These are phyloP conservation scores for Trichothecium roseum DNA, from an alignment of 2,329 filamentous ascomycete species.

Conservation along the genomic window DNA sequence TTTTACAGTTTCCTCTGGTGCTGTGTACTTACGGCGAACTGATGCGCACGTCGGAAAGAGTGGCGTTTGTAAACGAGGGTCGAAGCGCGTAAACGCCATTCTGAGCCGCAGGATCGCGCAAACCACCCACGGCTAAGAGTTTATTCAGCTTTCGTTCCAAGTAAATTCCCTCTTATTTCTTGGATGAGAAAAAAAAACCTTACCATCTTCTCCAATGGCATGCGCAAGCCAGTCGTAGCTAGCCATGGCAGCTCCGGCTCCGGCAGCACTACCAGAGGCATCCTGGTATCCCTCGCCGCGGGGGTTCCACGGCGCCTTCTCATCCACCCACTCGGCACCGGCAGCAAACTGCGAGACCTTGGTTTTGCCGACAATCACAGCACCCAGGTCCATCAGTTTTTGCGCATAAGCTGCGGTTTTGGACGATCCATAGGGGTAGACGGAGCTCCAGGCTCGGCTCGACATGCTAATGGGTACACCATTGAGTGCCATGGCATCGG, in stretches of 20 bases:
- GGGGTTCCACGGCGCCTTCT: conserved; percentile 30
- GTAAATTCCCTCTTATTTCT: too few relatives aligned
- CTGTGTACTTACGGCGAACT: conserved; percentile 11
- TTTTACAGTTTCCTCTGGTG: too few relatives aligned
- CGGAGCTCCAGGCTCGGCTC: conserved; percentile 44
- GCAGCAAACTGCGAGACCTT: conserved; percentile 37
- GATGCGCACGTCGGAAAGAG: conserved; percentile 6
- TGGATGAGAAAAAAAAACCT: conserved; percentile 7
- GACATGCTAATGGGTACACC: conserved; percentile 47
- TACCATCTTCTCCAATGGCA: conserved; percentile 25
- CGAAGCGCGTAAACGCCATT: conserved; percentile 20
- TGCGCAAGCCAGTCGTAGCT: conserved; percentile 31
- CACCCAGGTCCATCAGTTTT: conserved; percentile 48
- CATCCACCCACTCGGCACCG: conserved; percentile 30
- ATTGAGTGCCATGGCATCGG: conserved; percentile 21
- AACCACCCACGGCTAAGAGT: conserved; percentile 13
- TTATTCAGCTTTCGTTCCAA: conserved; percentile 4
- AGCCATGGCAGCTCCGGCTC: conserved; percentile 24
- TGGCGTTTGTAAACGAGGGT: conserved; percentile 7
- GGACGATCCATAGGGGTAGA: conserved; percentile 33
- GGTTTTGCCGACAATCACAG: conserved; percentile 42
- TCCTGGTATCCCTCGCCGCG: conserved; percentile 35
- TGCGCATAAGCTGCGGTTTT: conserved; percentile 40
- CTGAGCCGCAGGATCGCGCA: conserved; percentile 10
- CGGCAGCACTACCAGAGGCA: conserved; percentile 22